These are phyloP conservation scores for Penicillium alfredii DNA, from an alignment of 495 filamentous ascomycete genomes.

Conservation along the genomic window DNA sequence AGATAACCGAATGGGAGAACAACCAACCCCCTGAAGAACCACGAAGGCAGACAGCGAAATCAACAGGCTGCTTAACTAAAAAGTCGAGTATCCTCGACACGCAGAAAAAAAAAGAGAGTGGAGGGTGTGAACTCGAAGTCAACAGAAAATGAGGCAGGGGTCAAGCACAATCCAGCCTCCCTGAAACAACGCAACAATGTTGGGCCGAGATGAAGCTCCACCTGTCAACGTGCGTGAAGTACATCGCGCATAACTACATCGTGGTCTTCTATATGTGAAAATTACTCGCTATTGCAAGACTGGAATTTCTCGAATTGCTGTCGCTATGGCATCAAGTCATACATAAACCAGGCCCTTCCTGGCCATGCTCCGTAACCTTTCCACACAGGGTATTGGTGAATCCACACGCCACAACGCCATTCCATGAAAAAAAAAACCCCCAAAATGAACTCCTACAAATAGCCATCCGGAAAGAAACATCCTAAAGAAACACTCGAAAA, in stretches of 20 bases:
- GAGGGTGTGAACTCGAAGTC: too few species aligned
- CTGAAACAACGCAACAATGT: constrained; percentile 15
- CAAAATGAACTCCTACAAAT: too few species aligned
- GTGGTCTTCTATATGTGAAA: not conserved
- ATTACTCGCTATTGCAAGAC: not conserved
- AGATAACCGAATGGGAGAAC: too few species aligned
- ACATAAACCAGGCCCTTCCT: too few species aligned
- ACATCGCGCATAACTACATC: not conserved
- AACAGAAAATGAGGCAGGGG: too few species aligned
- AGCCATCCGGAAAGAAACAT: too few species aligned
- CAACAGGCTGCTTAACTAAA: too few species aligned
- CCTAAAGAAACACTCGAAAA: not conserved
- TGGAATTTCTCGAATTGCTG: not conserved
- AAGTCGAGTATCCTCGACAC: too few species aligned
- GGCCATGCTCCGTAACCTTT: constrained; percentile 61
- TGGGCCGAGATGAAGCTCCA: constrained; percentile 17
- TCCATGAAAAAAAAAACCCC: constrained; percentile 15
- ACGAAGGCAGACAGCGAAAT: too few species aligned
- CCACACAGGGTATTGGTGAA: constrained; percentile 26
- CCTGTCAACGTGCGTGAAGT: constrained; percentile 4
- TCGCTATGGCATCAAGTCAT: too few species aligned
- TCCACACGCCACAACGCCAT: constrained; percentile 16
- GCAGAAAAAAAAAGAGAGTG: not conserved
- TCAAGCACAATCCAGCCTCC: too few species aligned
- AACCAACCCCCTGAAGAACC: too few species aligned